Base-by-base conservation (phyloP, 441 rosid species). In the Metrosideros polymorpha region DNA sequence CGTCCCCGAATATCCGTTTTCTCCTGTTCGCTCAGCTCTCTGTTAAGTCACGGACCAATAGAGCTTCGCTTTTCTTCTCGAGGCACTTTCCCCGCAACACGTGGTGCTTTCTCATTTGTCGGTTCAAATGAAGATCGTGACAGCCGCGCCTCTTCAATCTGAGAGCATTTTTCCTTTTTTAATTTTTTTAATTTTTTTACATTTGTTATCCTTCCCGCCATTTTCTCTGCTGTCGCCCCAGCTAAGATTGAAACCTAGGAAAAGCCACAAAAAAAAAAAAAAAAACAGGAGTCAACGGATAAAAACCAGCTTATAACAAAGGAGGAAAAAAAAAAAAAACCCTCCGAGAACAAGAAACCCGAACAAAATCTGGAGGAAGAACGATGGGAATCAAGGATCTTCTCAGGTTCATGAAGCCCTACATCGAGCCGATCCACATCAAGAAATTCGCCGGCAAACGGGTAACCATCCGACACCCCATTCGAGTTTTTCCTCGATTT, bases 331-430 rank as follows among this genome's bases (percentile, higher is more conserved):
- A 18, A 0, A 17, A 0, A 63, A 88, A 83, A 85, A 22, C 29
- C 84, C 75, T 39, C 85, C 88, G 83, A 79, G 71, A 87, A 61
- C 22, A 50, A 10, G 50, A 87, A 84, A 57, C 51, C 63, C 61
- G 51, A 52, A 66, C 27, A 18, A 59, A 55, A 90, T 86, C 54
- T 39, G 76, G 49, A 89, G 43, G 84, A 25, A 9, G 32, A 43
- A 12, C 14, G 87, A 96, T 94, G 97, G 99, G 98, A 14, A 94
- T 97, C 90, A 94, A 96, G 87, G 96, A 93, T 85, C 98, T 97
- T 59, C 98, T 96, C 85, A 93, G 89, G 88, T 96, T 97, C 94
- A 92, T 96, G 94, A 97, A 93, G 88, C 97, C 98, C 84, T 94
- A 94, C 89, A 90, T 94, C 83, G 90, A 92, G 85, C 93, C 95